Evolutionary conservation across 2,329 filamentous ascomycete genomes (phyloP).

Genomic region (Clarireedia paspali): DNA sequence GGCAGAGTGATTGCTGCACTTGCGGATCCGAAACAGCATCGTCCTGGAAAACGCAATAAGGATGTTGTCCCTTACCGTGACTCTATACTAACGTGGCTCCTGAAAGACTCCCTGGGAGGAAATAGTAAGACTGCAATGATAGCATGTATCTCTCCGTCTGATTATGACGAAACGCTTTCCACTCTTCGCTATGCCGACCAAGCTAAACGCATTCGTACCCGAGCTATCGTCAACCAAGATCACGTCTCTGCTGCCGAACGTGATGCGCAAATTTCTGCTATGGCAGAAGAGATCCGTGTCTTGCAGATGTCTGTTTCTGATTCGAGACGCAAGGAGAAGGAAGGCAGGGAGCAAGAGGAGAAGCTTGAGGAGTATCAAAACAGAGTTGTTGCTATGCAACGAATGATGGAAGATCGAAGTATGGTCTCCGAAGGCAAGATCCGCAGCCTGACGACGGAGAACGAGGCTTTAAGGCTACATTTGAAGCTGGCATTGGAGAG

Average conservation of each 20-base stretch:
- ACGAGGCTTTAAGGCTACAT: slow-evolving; percentile 81
- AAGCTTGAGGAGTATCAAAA: slow-evolving; percentile 91
- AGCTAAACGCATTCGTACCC: slow-evolving; percentile 92
- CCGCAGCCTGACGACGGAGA: slow-evolving; percentile 78
- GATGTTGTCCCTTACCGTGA: slow-evolving; percentile 89
- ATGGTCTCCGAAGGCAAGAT: slow-evolving; percentile 93
- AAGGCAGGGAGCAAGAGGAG: slow-evolving; percentile 62
- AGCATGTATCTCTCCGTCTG: slow-evolving; percentile 87
- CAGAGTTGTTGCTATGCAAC: slow-evolving; percentile 82
- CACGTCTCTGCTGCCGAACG: slow-evolving; percentile 86
- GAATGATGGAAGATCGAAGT: slow-evolving; percentile 89
- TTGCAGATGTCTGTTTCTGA: slow-evolving; percentile 70
- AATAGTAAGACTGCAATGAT: slow-evolving; percentile 99
- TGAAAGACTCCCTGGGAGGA: slow-evolving; percentile 91
- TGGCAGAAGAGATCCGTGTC: slow-evolving; percentile 87
- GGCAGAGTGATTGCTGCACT: slow-evolving; percentile 93
- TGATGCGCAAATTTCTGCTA: slow-evolving; percentile 86
- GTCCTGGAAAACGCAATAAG: slow-evolving; percentile 49
- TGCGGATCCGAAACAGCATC: slow-evolving; percentile 58
- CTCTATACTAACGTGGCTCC: slow-evolving; percentile 73
- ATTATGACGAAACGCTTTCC: slow-evolving; percentile 95
- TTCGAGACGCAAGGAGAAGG: slow-evolving; percentile 61
- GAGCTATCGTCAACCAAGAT: slow-evolving; percentile 92
- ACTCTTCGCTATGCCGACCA: slow-evolving; percentile 96
- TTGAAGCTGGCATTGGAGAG: slow-evolving; percentile 79